Base-by-base conservation (phyloP, 371 early-diverging fungal genomes). In the Entomophthora muscae region DNA sequence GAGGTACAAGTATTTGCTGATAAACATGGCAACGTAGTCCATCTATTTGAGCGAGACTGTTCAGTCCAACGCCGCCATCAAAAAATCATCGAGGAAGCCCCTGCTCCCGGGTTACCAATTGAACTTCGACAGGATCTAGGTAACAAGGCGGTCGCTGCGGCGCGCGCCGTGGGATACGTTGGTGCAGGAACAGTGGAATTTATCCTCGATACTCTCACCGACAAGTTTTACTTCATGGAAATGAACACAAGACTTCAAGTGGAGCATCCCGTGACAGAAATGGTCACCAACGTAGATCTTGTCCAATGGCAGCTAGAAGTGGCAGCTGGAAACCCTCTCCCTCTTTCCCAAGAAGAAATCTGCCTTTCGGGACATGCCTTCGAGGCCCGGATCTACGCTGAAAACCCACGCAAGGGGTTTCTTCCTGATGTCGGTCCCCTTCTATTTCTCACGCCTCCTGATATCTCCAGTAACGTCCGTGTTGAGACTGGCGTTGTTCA, bases 171-270 rank as follows among this genome's bases (percentile, higher is more conserved):
- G 30, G 79, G 82, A 61, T 98, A 98, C 68, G 86, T 83, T 57
- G 89, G 91, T 62, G 95, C 95, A 21, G 95, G 95, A 61, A 98
- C 99, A 0, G 96, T 98, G 31, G 99, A 98, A 73, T 98, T 96
- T 69, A 89, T 98, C 56, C 83, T 91, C 78, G 95, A 93, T 73
- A 84, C 87, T 66, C 74, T 80, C n/a, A 82, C 81, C 59, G 80
- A 88, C 68, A 71, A 88, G 63, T 94, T 93, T 69, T 98, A 95
- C 75, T 98, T 97, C 70, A 88, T 98, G 88, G 98, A 98, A 76
- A 93, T 95, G 91, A 93, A 93, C 75, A 92, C 94, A 1, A 82
- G 94, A 57, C 77, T 95, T 23, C 94, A 95, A 71, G 93, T 98
- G 7, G 98, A 98, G 73, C 99, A 98, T 73, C 95, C 98, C 5